Evolutionary conservation across 78 protist species (phyloP).

Genomic region (Creolimax fragrantissima): DNA sequence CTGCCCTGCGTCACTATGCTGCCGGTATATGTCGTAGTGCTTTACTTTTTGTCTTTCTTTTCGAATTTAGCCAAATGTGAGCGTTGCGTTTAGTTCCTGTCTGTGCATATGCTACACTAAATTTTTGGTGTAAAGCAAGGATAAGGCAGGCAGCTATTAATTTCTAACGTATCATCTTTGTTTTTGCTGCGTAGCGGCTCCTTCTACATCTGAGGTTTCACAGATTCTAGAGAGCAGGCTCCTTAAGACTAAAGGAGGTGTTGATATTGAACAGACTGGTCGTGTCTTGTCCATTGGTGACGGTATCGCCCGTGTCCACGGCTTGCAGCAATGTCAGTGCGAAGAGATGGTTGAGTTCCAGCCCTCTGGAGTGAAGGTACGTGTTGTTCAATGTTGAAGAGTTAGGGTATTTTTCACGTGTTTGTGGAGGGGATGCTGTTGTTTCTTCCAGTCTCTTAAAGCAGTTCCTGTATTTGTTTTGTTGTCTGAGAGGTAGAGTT

Average conservation of each 20-base stretch:
- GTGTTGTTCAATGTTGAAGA: too few species aligned
- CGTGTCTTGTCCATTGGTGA: constrained; percentile 56
- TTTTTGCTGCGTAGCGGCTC: neutral
- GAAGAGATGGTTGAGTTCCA: constrained; percentile 69
- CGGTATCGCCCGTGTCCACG: constrained; percentile 60
- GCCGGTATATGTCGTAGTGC: too few species aligned
- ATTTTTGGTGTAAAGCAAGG: too few species aligned
- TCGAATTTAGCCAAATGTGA: neutral
- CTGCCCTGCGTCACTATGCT: neutral
- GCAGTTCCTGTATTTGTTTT: too few species aligned
- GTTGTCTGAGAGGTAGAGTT: too few species aligned
- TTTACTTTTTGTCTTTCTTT: neutral
- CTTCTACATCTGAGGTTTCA: constrained; percentile 45
- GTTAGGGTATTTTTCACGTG: too few species aligned
- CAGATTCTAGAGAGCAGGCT: constrained; percentile 47
- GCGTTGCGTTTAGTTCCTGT: neutral
- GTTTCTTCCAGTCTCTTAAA: too few species aligned
- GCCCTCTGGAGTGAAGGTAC: constrained; percentile 29
- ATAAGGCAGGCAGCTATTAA: too few species aligned
- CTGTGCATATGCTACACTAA: too few species aligned
- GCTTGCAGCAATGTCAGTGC: constrained; percentile 46
- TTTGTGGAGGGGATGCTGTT: too few species aligned
- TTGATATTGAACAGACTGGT: constrained; percentile 44
- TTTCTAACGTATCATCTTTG: neutral
- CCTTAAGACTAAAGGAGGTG: neutral